Conservation (phyloP, 441 rosid species). For the Capsella rubella region DNA sequence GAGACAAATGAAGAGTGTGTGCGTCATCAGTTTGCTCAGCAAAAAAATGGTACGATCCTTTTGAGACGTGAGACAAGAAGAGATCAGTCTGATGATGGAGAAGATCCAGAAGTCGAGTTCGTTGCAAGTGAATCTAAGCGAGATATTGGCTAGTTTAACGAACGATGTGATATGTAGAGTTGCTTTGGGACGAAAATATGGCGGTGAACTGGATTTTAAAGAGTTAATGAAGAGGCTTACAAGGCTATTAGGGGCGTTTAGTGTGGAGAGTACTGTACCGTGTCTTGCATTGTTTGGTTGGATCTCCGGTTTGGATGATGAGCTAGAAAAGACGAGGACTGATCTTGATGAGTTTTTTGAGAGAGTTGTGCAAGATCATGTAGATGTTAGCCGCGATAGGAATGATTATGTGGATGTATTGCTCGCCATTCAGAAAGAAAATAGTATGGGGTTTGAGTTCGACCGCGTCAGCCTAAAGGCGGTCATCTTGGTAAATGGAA, state of each 20-base stretch:
- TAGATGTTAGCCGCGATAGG: not conserved
- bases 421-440: conserved; percentile 46
- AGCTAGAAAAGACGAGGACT: conserved; percentile 24
- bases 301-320: conserved; percentile 41
- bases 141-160: conserved; percentile 32
- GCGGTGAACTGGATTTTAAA: conserved; percentile 37
- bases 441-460: conserved; percentile 38
- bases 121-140: conserved; percentile 44
- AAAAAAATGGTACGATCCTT: conserved; percentile 54
- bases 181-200: conserved; percentile 51
- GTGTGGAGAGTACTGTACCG: conserved; percentile 49
- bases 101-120: conserved; percentile 35
- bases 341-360: conserved; percentile 50
- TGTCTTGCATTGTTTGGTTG: conserved; percentile 50
- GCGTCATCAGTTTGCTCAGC: conserved; percentile 54
- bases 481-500: conserved; percentile 49
- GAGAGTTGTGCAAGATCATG: conserved; percentile 47
- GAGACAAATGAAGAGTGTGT: conserved; percentile 57
- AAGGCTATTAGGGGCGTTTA: conserved; percentile 37
- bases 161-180: conserved; percentile 50
- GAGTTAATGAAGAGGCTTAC: conserved; percentile 37
- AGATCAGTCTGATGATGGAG: conserved; percentile 37
- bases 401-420: conserved; percentile 48
- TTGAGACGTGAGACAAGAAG: conserved; percentile 51
- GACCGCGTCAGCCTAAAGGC: conserved; percentile 54